phyloP scores from a whole-genome alignment of 106 monocot genomes.

The Acorus gramineus region DNA sequence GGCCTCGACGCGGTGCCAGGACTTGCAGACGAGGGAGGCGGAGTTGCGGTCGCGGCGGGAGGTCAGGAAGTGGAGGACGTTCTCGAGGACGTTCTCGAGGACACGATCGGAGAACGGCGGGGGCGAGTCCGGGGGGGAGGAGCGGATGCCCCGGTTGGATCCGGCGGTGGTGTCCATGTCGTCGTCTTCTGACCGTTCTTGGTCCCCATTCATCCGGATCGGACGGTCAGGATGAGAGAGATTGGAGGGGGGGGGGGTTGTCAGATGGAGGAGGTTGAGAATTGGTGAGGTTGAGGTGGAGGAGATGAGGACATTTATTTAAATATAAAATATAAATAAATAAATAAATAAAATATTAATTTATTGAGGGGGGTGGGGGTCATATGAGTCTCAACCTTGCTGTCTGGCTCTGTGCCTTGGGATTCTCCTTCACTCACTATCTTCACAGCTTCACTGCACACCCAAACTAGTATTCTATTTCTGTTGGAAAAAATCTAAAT shows the following conservation, averaged over 20 bases:
- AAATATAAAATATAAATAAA: too few species aligned
- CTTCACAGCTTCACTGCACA: too few species aligned
- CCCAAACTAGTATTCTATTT: too few species aligned
- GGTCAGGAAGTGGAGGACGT: conserved; percentile 46
- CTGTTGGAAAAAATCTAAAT: too few species aligned
- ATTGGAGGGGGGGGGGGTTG: background rate
- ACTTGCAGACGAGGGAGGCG: conserved; percentile 60
- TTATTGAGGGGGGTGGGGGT: too few species aligned
- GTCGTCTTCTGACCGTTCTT: conserved; percentile 28
- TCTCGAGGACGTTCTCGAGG: conserved; percentile 43
- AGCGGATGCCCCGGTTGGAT: background rate
- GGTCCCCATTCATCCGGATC: conserved; percentile 23
- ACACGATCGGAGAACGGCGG: conserved; percentile 35
- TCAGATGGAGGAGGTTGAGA: conserved; percentile 6
- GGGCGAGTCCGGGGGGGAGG: background rate
- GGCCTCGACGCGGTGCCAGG: conserved; percentile 69
- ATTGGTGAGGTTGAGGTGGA: background rate
- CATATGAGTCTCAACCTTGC: too few species aligned
- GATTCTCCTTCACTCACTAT: too few species aligned
- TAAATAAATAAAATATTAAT: too few species aligned
- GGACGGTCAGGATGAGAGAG: background rate
- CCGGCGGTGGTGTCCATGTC: conserved; percentile 1
- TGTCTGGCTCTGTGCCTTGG: too few species aligned
- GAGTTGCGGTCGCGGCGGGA: conserved; percentile 63
- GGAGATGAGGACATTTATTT: too few species aligned